Evolutionary conservation across 306 rosid species (phyloP).

Genomic region (Sphenostylis stenocarpa): DNA sequence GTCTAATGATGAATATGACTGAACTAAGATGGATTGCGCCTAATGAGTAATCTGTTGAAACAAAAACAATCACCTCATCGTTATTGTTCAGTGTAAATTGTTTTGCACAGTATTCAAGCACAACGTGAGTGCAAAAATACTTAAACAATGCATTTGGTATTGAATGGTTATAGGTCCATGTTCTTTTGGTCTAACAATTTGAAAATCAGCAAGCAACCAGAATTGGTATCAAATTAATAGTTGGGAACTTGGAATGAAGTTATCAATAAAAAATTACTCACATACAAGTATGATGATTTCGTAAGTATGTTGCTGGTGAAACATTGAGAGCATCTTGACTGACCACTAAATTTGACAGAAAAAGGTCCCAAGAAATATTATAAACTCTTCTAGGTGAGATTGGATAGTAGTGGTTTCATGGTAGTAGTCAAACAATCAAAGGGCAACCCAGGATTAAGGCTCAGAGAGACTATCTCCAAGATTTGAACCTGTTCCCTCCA

Average conservation of each 20-base stretch:
- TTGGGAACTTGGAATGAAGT: background rate
- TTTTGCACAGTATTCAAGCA: background rate
- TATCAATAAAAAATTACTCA: background rate
- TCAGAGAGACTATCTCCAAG: background rate
- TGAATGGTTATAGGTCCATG: background rate
- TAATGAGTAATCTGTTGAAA: background rate
- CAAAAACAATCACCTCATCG: conserved; percentile 9
- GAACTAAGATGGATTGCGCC: background rate
- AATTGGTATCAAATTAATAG: background rate
- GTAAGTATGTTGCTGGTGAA: background rate
- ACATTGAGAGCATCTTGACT: background rate
- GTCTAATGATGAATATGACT: background rate
- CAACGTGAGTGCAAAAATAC: background rate
- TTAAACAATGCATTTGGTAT: background rate
- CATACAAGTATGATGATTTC: background rate
- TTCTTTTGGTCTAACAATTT: background rate
- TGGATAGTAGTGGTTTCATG: conserved; percentile 9
- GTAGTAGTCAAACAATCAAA: background rate
- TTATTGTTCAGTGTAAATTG: background rate
- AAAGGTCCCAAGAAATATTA: conserved; percentile 9
- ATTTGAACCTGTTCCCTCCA: background rate
- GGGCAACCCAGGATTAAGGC: background rate
- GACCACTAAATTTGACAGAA: background rate
- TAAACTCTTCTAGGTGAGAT: background rate
- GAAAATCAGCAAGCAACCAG: background rate